These are phyloP conservation scores for Pseudogymnoascus sp. DNA, from an alignment of 2,329 filamentous ascomycete genomes.

Conservation along the genomic window DNA sequence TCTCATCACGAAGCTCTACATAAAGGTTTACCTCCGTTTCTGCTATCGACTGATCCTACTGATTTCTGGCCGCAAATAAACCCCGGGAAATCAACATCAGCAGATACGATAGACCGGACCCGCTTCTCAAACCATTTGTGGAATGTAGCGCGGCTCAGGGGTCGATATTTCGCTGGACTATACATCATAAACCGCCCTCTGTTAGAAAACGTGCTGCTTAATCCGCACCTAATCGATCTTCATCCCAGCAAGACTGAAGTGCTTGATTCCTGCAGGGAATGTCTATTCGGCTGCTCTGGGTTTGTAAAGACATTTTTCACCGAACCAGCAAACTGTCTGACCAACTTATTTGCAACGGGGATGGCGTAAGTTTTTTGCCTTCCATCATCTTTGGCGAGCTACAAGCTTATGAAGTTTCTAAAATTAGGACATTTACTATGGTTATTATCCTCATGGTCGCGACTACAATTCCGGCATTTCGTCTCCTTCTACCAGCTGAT, in stretches of 20 bases:
- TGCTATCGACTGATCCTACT: slow-evolving; percentile 13
- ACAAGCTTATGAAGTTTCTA: not conserved
- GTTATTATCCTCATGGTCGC: slow-evolving; percentile 21
- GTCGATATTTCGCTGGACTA: slow-evolving; percentile 25
- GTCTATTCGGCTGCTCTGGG: slow-evolving; percentile 22
- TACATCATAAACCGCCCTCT: slow-evolving; percentile 28
- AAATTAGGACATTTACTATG: slow-evolving; percentile 23
- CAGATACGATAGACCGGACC: not conserved
- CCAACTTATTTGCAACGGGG: slow-evolving; percentile 24
- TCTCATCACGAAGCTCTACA: slow-evolving; percentile 20
- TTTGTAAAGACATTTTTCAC: slow-evolving; percentile 26
- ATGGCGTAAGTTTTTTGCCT: slow-evolving; percentile 24
- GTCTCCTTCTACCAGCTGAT: slow-evolving; percentile 15
- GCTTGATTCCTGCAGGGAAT: slow-evolving; percentile 19
- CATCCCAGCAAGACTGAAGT: slow-evolving; percentile 22
- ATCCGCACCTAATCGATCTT: slow-evolving; percentile 18
- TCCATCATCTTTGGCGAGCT: not conserved
- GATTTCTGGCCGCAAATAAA: slow-evolving; percentile 12
- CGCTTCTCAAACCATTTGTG: slow-evolving; percentile 24
- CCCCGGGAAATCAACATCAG: not conserved
- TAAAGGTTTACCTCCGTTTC: slow-evolving; percentile 22
- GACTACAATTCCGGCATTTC: slow-evolving; percentile 15
- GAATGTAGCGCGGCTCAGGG: slow-evolving; percentile 25
- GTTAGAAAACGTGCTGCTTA: slow-evolving; percentile 24
- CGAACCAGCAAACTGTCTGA: slow-evolving; percentile 22